phyloP scores from a whole-genome alignment of 768 basidiomycete genomes.

The Boletus edulis region DNA sequence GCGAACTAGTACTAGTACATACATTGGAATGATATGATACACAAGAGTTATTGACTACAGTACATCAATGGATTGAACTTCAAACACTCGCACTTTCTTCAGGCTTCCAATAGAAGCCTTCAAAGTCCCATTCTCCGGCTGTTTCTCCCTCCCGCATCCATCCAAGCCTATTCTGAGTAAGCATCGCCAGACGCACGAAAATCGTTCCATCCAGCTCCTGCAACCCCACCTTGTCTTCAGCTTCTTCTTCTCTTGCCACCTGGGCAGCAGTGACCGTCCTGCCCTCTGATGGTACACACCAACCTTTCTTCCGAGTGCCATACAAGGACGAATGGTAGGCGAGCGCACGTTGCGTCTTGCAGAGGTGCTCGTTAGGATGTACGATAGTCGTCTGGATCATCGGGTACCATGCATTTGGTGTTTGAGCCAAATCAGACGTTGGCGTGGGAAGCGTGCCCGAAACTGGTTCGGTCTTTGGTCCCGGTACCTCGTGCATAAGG shows the following conservation, averaged over 20 bases:
- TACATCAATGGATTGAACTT: too few species aligned
- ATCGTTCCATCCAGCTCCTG: slow-evolving; percentile 55
- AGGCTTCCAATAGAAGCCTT: slow-evolving; percentile 16
- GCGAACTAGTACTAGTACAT: too few species aligned
- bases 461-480: slow-evolving; percentile 23
- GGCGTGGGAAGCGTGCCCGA: slow-evolving; percentile 25
- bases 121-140: slow-evolving; percentile 19
- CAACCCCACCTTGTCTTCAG: slow-evolving; percentile 24
- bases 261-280: slow-evolving; percentile 19
- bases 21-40: too few species aligned
- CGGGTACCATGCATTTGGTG: slow-evolving; percentile 57
- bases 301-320: slow-evolving; percentile 35
- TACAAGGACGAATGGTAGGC: slow-evolving; percentile 44
- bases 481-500: slow-evolving; percentile 34
- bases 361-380: slow-evolving; percentile 56
- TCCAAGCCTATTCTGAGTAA: slow-evolving; percentile 44
- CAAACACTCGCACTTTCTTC: neutral
- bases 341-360: slow-evolving; percentile 48
- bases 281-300: slow-evolving; percentile 12
- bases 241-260: slow-evolving; percentile 20
- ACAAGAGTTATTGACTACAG: too few species aligned
- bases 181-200: slow-evolving; percentile 54
- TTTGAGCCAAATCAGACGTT: slow-evolving; percentile 34
- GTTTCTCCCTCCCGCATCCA: slow-evolving; percentile 41
- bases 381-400: slow-evolving; percentile 51